Percentiles rank a stretch among this genome's conserved stretches.
Conservation (phyloP, 306 rosid genomes). For the Calophaca sinica region DNA sequence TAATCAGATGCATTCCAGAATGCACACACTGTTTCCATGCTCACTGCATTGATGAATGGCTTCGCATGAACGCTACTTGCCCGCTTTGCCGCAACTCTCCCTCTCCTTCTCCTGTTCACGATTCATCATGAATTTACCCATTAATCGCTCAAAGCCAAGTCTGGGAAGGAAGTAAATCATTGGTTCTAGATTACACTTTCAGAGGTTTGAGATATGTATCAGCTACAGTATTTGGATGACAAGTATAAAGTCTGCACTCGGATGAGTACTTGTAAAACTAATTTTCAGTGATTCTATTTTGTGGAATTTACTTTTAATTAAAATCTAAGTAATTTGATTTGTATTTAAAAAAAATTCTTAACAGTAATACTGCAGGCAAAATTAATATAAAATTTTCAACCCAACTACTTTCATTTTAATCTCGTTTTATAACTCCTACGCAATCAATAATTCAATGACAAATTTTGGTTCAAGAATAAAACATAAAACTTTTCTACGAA, state of each 20-base stretch:
- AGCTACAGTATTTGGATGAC: too few relatives aligned
- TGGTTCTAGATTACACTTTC: too few relatives aligned
- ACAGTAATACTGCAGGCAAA: not conserved
- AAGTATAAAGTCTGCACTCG: not conserved
- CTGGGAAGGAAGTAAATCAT: too few relatives aligned
- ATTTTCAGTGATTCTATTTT: not conserved
- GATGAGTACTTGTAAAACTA: not conserved
- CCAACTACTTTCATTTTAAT: not conserved
- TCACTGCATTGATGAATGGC: conserved; percentile 80
- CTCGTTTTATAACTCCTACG: not conserved
- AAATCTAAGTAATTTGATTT: not conserved
- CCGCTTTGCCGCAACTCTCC: conserved; percentile 78
- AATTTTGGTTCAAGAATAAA: not conserved
- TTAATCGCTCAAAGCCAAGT: too few relatives aligned
- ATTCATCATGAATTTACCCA: too few relatives aligned
- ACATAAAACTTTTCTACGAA: not conserved
- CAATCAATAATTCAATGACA: not conserved
- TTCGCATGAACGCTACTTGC: conserved; percentile 60
- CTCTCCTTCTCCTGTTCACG: conserved; percentile 36
- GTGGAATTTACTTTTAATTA: too few relatives aligned
- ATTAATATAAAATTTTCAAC: not conserved
- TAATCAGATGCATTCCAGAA: conserved; percentile 75
- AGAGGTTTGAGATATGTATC: too few relatives aligned
- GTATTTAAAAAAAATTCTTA: not conserved
- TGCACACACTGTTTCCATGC: conserved; percentile 83